Evolutionary conservation across 1,139 yeast species (phyloP).

Genomic region (Lodderomyces margitis): DNA sequence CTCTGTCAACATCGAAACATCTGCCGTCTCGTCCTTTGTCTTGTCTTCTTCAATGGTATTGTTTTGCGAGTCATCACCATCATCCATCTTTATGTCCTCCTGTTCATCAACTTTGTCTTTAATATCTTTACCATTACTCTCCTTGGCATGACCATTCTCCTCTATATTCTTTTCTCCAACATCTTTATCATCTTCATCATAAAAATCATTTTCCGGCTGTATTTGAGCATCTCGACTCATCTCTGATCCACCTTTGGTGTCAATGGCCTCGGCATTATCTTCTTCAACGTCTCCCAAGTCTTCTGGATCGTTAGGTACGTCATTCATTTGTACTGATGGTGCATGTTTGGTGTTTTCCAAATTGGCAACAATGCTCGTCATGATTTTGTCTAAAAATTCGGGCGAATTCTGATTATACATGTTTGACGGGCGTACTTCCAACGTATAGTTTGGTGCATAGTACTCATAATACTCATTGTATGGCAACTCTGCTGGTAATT

Average conservation of each 20-base stretch:
- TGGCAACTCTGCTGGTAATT: conserved; percentile 81
- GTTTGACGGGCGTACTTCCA: conserved; percentile 91
- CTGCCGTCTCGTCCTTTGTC: conserved; percentile 8
- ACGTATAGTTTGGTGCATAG: conserved; percentile 92
- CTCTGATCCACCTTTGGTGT: conserved; percentile 89
- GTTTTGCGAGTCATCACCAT: conserved; percentile 6
- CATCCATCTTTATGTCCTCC: conserved; percentile 1
- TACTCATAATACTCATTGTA: conserved; percentile 96
- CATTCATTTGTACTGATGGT: conserved; percentile 91
- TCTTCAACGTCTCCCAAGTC: conserved; percentile 69
- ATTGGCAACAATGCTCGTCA: conserved; percentile 73
- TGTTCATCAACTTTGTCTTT: conserved; percentile 3
- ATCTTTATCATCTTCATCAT: conserved; percentile 59
- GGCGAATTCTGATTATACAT: conserved; percentile 97
- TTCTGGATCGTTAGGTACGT: conserved; percentile 84
- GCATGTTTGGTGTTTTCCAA: conserved; percentile 89
- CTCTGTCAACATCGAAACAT: conserved; percentile 25
- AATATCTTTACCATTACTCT: conserved; percentile 1
- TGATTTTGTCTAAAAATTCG: conserved; percentile 83
- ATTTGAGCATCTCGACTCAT: conserved; percentile 74
- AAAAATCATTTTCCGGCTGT: conserved; percentile 66
- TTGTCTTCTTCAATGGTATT: conserved; percentile 7
- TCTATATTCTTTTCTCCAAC: conserved; percentile 34
- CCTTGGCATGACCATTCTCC: conserved; percentile 3
- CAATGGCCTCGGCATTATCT: conserved; percentile 70